Percentiles rank a stretch among this genome's conserved stretches.
These are phyloP conservation scores for Monilinia polystroma DNA, from an alignment of 2,329 filamentous ascomycete species.

Conservation along the genomic window DNA sequence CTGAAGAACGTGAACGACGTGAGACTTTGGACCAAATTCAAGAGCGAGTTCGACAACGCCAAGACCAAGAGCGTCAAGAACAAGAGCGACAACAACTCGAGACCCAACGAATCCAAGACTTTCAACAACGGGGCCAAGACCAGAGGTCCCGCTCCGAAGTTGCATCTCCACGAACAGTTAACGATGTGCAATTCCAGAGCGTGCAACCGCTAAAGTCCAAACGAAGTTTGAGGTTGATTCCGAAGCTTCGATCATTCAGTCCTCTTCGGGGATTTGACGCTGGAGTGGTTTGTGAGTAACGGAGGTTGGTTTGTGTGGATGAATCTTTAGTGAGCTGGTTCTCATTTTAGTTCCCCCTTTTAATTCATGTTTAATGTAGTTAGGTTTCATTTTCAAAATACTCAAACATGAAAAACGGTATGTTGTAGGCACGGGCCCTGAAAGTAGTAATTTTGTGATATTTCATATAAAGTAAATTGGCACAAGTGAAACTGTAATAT, in stretches of 20 bases:
- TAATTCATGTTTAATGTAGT: too few relatives aligned
- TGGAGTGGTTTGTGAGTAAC: background rate
- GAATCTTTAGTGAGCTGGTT: background rate
- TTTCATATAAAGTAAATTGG: background rate
- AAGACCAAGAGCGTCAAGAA: background rate
- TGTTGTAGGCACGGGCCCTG: background rate
- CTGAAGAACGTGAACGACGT: background rate
- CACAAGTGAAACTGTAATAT: background rate
- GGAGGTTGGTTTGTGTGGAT: background rate
- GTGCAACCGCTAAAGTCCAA: background rate
- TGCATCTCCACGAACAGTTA: background rate
- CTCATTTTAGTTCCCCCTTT: background rate
- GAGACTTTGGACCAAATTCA: background rate
- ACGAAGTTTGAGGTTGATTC: background rate
- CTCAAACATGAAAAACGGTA: background rate
- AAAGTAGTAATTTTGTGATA: background rate
- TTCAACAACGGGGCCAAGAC: background rate
- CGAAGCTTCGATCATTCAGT: background rate
- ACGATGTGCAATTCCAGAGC: constrained; percentile 6
- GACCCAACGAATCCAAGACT: background rate
- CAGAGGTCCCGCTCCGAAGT: background rate
- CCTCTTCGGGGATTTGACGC: background rate
- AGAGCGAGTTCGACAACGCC: background rate
- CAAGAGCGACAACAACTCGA: background rate
- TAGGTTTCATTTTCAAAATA: background rate